These are phyloP conservation scores for Raphanus raphanistrum DNA, from an alignment of 345 rosid species.

Conservation along the genomic window DNA sequence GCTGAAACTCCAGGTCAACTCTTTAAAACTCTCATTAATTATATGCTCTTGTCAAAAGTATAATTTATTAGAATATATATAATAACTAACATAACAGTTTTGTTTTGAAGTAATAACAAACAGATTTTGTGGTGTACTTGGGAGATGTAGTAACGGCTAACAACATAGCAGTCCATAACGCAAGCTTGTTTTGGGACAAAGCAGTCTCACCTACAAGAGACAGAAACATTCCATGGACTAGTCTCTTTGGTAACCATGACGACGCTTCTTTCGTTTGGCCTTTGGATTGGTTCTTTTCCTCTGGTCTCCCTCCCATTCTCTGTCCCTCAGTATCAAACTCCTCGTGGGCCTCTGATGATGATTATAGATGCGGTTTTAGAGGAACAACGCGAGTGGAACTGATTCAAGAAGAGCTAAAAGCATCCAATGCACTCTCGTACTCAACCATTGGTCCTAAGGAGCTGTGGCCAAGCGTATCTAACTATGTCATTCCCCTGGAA, in stretches of 20 bases:
- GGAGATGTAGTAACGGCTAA: conserved; percentile 91
- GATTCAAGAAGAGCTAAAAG: conserved; percentile 53
- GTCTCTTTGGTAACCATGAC: conserved; percentile 85
- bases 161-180: conserved; percentile 66
- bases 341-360: conserved; percentile 30
- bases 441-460: conserved; percentile 59
- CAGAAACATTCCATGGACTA: conserved; percentile 74
- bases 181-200: conserved; percentile 77
- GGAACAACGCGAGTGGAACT: conserved; percentile 60
- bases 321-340: conserved; percentile 48
- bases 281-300: conserved; percentile 70
- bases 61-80: not conserved
- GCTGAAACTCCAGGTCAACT: conserved; percentile 57
- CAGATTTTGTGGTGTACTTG: conserved; percentile 84
- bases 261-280: conserved; percentile 85
- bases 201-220: conserved; percentile 73
- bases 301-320: conserved; percentile 62
- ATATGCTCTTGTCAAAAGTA: not conserved
- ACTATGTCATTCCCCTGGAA: conserved; percentile 57
- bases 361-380: conserved; percentile 50
- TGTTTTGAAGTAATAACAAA: not conserved
- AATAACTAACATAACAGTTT: not conserved
- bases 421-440: conserved; percentile 39
- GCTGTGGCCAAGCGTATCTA: conserved; percentile 87
- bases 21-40: not conserved